A percentile compares a stretch with the other conserved stretches of the same genome.
These are phyloP conservation scores for Verticillium nubilum DNA, from an alignment of 2,329 filamentous ascomycete species.

Conservation along the genomic window DNA sequence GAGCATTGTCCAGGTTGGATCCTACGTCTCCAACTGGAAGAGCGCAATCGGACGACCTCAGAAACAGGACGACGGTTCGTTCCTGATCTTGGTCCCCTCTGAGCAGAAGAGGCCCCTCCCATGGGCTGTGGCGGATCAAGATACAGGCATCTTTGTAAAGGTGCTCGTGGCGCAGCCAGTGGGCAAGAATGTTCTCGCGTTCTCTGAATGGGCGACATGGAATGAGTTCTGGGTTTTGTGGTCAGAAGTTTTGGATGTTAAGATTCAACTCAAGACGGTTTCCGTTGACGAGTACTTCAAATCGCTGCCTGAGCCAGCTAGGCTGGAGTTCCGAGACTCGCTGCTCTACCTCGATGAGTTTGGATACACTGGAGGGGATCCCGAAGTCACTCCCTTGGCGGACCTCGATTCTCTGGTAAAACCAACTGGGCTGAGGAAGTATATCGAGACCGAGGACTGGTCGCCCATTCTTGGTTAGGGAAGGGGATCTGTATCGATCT, in stretches of 20 bases:
- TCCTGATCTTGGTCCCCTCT: neutral
- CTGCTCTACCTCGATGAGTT: constrained; percentile 11
- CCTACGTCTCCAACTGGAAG: constrained; percentile 12
- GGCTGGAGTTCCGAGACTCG: constrained; percentile 4
- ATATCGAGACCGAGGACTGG: neutral
- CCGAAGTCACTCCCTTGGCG: constrained; percentile 2
- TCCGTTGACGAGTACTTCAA: constrained; percentile 1
- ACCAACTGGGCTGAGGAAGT: neutral
- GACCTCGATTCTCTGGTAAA: constrained; percentile 1
- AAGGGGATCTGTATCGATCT: no score
- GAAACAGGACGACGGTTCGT: constrained; percentile 8
- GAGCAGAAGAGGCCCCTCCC: neutral
- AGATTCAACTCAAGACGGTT: neutral
- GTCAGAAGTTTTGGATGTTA: constrained; percentile 8
- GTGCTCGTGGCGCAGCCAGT: constrained; percentile 8
- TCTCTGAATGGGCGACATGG: constrained; percentile 6
- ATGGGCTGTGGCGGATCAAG: constrained; percentile 5
- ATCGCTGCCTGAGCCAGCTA: constrained; percentile 4
- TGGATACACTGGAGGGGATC: constrained; percentile 10
- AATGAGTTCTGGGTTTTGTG: constrained; percentile 8
- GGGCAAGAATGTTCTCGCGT: constrained; percentile 8
- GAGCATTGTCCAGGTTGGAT: constrained; percentile 11
- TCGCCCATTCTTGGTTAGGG: neutral
- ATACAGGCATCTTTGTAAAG: constrained; percentile 14
- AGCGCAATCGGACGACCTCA: constrained; percentile 5